Evolutionary conservation across 306 rosid species (phyloP), one percentile per base, ranked within the genome.

Genomic region (Prosopis cineraria): DNA sequence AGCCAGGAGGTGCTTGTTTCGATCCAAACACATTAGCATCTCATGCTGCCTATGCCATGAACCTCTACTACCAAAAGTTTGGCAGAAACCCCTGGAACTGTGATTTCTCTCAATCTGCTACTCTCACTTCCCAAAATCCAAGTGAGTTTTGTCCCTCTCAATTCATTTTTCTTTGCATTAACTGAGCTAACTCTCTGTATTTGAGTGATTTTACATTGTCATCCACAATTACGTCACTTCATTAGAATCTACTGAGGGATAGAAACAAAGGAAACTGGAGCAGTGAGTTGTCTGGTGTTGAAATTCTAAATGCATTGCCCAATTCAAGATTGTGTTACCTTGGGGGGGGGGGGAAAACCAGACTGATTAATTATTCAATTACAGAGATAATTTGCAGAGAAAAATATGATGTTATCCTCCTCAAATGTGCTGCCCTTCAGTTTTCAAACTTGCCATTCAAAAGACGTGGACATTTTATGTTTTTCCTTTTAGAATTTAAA

Each of bases 31-130:
- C 92, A 1, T 9, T 91, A 3, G 82, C 84, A 34, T 93, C 96
- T 37, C 99, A 93, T 69, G 91, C 98, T 60, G 84, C 99, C 68
- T 95, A 77, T 83, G 97, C 97, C 79, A 95, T 95, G 98, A 95
- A 95, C 84, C 89, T 89, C 47, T 95, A 95, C 75, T 95, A 85
- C 79, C 99, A 95, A 33, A 80, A 79, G 3, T 45, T 71, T 72
- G 89, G 82, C 16, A 89, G 74, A 71, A 76, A 83, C 64, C 89
- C 86, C n/a, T 82, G 89, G 89, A 89, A 93, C 80, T 95, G 99
- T 78, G 96, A 95, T 83, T 95, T 95, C 90, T 85, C 98, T 59
- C 96, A 95, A 77, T 79, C 97, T 17, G 99, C 97, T 45, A 81
- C 63, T 5, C 80, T 95, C 66, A 86, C 97, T 10, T 91, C 98